Conservation (phyloP, 352 stramenopile species). For the Phytophthora cryptogea region DNA sequence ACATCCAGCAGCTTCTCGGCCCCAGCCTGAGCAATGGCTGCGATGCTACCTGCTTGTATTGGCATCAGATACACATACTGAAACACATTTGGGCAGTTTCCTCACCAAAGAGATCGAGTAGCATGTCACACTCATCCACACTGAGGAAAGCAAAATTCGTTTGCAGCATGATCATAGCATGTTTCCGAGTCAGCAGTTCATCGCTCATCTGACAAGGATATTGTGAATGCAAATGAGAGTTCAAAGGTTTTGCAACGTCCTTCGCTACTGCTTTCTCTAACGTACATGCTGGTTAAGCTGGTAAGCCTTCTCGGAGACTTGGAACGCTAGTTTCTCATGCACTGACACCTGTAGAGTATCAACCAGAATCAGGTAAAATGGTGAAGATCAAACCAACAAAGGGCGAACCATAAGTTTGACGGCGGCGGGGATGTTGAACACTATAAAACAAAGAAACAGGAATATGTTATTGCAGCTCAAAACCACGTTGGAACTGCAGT, state of each 20-base stretch:
- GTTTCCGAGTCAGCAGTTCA: constrained; percentile 48
- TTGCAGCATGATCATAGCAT: constrained; percentile 48
- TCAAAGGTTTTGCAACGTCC: background rate
- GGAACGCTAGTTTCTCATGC: constrained; percentile 56
- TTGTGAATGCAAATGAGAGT: background rate
- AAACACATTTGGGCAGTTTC: too few species aligned
- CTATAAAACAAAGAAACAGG: constrained; percentile 18
- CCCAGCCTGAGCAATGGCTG: constrained; percentile 48
- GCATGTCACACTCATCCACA: constrained; percentile 73
- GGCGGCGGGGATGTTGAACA: constrained; percentile 36
- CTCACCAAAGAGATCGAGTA: constrained; percentile 78
- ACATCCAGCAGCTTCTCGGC: constrained; percentile 59
- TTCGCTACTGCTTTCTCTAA: background rate
- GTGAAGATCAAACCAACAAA: background rate
- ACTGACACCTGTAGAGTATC: constrained; percentile 43
- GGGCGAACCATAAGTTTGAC: constrained; percentile 55
- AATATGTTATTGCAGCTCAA: constrained; percentile 1
- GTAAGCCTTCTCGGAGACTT: constrained; percentile 50
- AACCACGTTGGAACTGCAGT: background rate
- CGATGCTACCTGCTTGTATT: constrained; percentile 49
- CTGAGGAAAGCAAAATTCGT: constrained; percentile 67
- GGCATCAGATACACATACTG: constrained; percentile 4
- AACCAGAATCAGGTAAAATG: constrained; percentile 1
- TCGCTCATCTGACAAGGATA: constrained; percentile 43
- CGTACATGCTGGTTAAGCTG: constrained; percentile 48